Evolutionary conservation across 176 grass and related monocot species (phyloP), one percentile per base, ranked within the genome.

Genomic region (Poa annua): DNA sequence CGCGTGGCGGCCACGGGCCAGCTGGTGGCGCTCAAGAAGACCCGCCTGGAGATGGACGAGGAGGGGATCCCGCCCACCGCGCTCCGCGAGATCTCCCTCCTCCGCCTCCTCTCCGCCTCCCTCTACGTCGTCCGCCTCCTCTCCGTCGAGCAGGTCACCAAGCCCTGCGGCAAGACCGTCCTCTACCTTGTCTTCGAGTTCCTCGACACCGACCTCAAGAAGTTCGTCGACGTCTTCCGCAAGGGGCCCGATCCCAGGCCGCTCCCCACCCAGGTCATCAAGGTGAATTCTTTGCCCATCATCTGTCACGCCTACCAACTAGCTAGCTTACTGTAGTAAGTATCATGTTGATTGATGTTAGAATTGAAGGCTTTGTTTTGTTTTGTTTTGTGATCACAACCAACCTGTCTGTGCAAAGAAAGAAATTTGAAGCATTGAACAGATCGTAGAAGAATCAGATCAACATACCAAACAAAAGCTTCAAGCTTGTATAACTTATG

Each of bases 101-200:
- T 99, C 83, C 84, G 88, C 57, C 85, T 96, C 74, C 93, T 99
- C 70, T 93, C 96, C 52, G 77, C 80, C 63, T 93, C 88, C 77
- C 70, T 99, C 91, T 96, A 96, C 92, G 73, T 99, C 74, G 96
- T 99, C 77, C 81, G 91, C 49, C 90, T 99, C 80, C 87, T 99
- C 70, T 85, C 87, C 77, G 96, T 99, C 68, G 89, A 96, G 80
- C 83, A 93, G 77, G 87, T 89, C 65, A 36, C 72, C 80, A 92
- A 96, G 85, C 47, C 71, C 0, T 89, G 90, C 57, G 89, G 87
- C 68, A 99, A 90, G 83, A 86, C 91, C 12, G 0, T 96, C 29
- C 91, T 99, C 32, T 99, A 99, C 82, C 89, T 99, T 32, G 91
- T 99, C 68, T 99, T 96, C 48, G 93, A 99, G 87, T 96, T 88